These are phyloP conservation scores for Alternaria sp. DNA, from an alignment of 2,329 filamentous ascomycete genomes.

Conservation along the genomic window DNA sequence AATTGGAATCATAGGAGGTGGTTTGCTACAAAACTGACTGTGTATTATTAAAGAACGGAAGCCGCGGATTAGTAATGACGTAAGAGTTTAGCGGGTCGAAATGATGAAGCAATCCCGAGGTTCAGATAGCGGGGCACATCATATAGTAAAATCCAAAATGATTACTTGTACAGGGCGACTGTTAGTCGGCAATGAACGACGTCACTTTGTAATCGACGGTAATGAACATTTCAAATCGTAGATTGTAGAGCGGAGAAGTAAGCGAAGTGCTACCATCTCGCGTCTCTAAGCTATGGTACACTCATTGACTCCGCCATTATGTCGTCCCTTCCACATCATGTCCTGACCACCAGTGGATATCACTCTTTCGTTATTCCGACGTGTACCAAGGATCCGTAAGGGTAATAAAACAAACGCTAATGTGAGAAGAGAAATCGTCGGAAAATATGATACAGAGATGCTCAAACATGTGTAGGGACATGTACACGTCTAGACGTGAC, in stretches of 20 bases:
- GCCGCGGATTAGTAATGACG: slow-evolving; percentile 17
- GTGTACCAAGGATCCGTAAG: slow-evolving; percentile 32
- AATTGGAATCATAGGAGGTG: background rate
- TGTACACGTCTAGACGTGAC: slow-evolving; percentile 46
- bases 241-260: slow-evolving; percentile 43
- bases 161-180: too few species aligned
- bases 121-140: slow-evolving; percentile 5
- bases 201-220: background rate
- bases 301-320: slow-evolving; percentile 29
- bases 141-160: background rate
- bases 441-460: slow-evolving; percentile 48
- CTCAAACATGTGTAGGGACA: slow-evolving; percentile 36
- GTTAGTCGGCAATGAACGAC: background rate
- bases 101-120: slow-evolving; percentile 15
- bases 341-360: slow-evolving; percentile 32
- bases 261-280: slow-evolving; percentile 43
- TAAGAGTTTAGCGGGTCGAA: slow-evolving; percentile 6
- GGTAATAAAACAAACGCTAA: slow-evolving; percentile 44
- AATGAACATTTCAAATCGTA: slow-evolving; percentile 26
- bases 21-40: background rate
- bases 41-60: background rate
- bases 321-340: slow-evolving; percentile 28
- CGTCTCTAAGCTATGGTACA: slow-evolving; percentile 43
- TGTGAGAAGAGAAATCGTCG: slow-evolving; percentile 41
- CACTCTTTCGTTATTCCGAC: slow-evolving; percentile 34